Evolutionary conservation across 1,284 basidiomycete genomes (phyloP).

Genomic region (Mycosarcoma maydis): DNA sequence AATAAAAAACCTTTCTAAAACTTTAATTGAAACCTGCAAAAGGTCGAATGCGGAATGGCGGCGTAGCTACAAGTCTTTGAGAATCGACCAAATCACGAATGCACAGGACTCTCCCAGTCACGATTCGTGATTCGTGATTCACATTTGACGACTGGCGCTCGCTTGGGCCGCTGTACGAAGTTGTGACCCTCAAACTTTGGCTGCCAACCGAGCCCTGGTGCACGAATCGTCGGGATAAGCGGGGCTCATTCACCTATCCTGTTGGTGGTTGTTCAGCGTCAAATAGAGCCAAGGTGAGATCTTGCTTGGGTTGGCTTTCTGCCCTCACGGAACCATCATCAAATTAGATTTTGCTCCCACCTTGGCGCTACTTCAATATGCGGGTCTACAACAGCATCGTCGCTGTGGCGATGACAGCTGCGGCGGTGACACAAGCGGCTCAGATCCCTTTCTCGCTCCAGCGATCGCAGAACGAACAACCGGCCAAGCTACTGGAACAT

Average conservation of each 20-base stretch:
- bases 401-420: constrained; percentile 7
- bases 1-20: no score
- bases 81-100: no score
- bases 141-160: no score
- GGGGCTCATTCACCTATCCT: no score
- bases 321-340: background rate
- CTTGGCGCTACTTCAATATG: constrained; percentile 6
- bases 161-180: background rate
- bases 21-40: no score
- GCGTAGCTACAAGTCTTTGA: no score
- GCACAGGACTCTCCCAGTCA: no score
- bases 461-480: background rate
- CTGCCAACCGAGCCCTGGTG: background rate
- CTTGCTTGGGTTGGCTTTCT: background rate
- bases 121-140: no score
- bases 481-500: constrained; percentile 37
- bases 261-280: no score
- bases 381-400: constrained; percentile 5
- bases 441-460: constrained; percentile 40
- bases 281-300: no score
- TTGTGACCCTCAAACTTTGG: background rate
- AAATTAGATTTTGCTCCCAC: no score
- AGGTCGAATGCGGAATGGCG: constrained; percentile 6
- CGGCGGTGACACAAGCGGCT: constrained; percentile 18
- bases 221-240: constrained; percentile 19